phyloP scores from a whole-genome alignment of 139 green algal genomes.

The Edaphochlamys debaryana region DNA sequence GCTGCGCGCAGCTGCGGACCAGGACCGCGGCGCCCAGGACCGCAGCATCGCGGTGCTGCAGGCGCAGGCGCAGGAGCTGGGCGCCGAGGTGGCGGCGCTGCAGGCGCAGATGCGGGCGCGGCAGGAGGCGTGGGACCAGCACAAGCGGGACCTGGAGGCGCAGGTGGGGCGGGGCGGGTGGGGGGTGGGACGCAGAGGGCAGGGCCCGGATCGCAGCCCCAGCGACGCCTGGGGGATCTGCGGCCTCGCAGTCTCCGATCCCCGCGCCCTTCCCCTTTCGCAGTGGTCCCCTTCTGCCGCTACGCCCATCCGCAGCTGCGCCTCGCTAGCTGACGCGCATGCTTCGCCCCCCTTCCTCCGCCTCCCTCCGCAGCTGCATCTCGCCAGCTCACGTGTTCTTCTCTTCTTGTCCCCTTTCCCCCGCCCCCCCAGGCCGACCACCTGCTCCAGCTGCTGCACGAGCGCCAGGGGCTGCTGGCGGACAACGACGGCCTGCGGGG shows the following conservation, averaged over 20 bases:
- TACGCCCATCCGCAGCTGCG: no score
- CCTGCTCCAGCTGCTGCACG: constrained; percentile 8
- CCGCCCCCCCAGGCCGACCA: not conserved
- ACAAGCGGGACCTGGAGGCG: constrained; percentile 21
- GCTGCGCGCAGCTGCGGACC: not conserved
- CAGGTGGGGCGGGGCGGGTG: constrained; percentile 5
- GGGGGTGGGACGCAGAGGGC: no score
- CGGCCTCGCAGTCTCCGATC: no score
- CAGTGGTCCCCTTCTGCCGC: no score
- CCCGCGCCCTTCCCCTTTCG: no score
- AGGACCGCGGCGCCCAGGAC: not conserved
- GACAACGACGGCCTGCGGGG: constrained; percentile 11
- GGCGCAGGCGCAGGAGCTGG: not conserved
- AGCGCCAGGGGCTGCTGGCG: not conserved
- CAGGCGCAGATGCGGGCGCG: not conserved
- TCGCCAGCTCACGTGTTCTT: no score
- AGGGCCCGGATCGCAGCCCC: no score
- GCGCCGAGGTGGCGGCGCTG: not conserved
- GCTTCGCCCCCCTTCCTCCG: no score
- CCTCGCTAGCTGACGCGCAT: no score
- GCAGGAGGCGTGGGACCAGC: constrained; percentile 29
- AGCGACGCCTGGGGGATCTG: no score
- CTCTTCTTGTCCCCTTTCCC: no score
- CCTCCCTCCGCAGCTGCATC: no score
- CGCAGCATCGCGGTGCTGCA: not conserved